A percentile compares a stretch with the other conserved stretches of the same genome.
phyloP scores from a whole-genome alignment of 768 basidiomycete species.

The Trametes cinnabarina region DNA sequence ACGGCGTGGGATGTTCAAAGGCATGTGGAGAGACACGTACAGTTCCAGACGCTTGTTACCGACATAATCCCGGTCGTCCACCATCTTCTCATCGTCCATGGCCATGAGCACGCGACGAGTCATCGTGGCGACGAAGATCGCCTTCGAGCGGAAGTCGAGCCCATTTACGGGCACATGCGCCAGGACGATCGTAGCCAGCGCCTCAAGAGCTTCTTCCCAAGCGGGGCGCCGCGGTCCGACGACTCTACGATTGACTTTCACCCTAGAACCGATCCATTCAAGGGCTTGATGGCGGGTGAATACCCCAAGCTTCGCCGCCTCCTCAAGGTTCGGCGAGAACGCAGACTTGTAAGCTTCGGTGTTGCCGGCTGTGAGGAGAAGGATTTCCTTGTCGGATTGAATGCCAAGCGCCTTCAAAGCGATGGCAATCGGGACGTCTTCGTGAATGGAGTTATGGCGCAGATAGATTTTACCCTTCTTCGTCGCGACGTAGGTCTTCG shows the following conservation, averaged over 20 bases:
- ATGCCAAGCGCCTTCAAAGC: slow-evolving; percentile 96
- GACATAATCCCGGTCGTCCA: slow-evolving; percentile 98
- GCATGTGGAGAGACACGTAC: slow-evolving; percentile 46
- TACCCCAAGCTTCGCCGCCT: slow-evolving; percentile 86
- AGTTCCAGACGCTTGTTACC: slow-evolving; percentile 98
- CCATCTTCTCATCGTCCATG: slow-evolving; percentile 94
- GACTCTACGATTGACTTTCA: slow-evolving; percentile 81
- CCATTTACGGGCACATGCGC: slow-evolving; percentile 92
- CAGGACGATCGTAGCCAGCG: slow-evolving; percentile 94
- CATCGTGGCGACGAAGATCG: slow-evolving; percentile 97
- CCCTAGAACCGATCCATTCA: slow-evolving; percentile 91
- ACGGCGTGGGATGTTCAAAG: not conserved
- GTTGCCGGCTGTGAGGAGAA: slow-evolving; percentile 89
- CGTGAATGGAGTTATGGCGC: slow-evolving; percentile 95
- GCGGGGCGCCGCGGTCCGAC: slow-evolving; percentile 80
- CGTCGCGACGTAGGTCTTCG: slow-evolving; percentile 95
- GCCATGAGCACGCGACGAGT: slow-evolving; percentile 94
- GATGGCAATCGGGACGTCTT: slow-evolving; percentile 94
- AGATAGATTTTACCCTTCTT: slow-evolving; percentile 95
- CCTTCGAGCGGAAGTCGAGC: slow-evolving; percentile 89
- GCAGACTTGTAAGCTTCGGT: slow-evolving; percentile 83
- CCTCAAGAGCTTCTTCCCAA: slow-evolving; percentile 95
- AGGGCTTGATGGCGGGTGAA: slow-evolving; percentile 93
- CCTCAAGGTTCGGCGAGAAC: slow-evolving; percentile 91
- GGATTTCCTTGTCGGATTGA: slow-evolving; percentile 96